Base-by-base conservation (phyloP, 2,329 filamentous ascomycete species). In the Sarocladiaceae sp. region DNA sequence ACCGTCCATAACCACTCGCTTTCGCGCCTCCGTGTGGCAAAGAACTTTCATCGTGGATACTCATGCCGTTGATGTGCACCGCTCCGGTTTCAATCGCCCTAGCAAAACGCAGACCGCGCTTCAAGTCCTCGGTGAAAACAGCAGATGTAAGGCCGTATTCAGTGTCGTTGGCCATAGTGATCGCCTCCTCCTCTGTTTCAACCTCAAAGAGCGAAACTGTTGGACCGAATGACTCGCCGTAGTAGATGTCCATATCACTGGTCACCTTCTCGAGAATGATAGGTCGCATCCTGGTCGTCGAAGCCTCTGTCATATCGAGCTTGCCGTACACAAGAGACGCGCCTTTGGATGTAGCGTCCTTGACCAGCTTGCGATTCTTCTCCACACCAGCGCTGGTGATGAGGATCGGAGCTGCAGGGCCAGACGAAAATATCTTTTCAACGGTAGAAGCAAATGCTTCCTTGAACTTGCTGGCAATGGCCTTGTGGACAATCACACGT, bases 161-260 rank as follows among this genome's bases (percentile, higher is more conserved):
- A 1, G 83, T 88, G 54, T 91, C 85, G 57, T 95, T 94, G 12
- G 87, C 85, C 15, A 91, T 67, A 23, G 70, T 66, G 19, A 93
- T 62, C 0, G 85, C 87, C 51, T 89, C 82, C 24, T 88, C 84
- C 37, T 87, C 83, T 2, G 65, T 70, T n/a, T 79, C 71, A 20
- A 90, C 72, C 18, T 75, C 69, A 12, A 83, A 76, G 16, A 93
- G 56, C 13, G 79, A 80, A 1, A 89, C 83, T 0, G 77, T 80
- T 0, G 88, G 87, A 0, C 85, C 88, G 54, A 94, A 94, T 1
- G 78, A 84, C 63, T 94, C 88, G 1, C 75, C 81, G 52, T 76
- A 66, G 63, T 83, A 91, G 13, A 94, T 64, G 45, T 87, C 81
- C 87, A 91, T 93, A 0, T 61, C 60, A 1, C 53, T n/a, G 2